phyloP scores from a whole-genome alignment of 2,329 filamentous ascomycete genomes.

The Colletotrichum ledebouriae region DNA sequence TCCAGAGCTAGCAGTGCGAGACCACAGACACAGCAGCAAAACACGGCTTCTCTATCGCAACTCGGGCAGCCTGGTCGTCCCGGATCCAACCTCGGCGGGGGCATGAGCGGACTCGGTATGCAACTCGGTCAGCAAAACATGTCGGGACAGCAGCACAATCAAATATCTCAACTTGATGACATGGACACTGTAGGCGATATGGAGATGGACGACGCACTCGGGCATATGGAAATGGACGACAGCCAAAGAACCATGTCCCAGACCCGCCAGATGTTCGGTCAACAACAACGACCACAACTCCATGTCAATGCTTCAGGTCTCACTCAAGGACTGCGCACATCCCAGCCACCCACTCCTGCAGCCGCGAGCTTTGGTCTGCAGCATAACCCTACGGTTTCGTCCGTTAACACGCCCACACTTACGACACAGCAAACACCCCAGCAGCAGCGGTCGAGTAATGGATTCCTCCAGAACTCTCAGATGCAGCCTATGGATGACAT shows the following conservation, averaged over 20 bases:
- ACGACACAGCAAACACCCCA: constrained; percentile 79
- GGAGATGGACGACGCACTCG: constrained; percentile 92
- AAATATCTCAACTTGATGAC: constrained; percentile 69
- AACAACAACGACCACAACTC: constrained; percentile 77
- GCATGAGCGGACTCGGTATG: constrained; percentile 40
- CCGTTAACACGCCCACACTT: constrained; percentile 94
- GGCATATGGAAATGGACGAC: constrained; percentile 73
- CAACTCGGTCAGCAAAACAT: constrained; percentile 51
- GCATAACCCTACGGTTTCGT: constrained; percentile 96
- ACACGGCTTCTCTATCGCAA: constrained; percentile 38
- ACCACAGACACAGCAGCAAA: constrained; percentile 39
- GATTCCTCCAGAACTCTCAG: constrained; percentile 65
- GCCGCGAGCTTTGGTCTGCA: constrained; percentile 83
- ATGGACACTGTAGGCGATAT: constrained; percentile 93
- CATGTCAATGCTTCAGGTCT: constrained; percentile 84
- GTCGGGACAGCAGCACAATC: constrained; percentile 54
- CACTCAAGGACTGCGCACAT: constrained; percentile 83
- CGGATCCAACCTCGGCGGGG: constrained; percentile 36
- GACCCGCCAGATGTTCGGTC: constrained; percentile 76
- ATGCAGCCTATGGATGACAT: constrained; percentile 77
- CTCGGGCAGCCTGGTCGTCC: constrained; percentile 36
- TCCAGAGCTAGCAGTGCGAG: constrained; percentile 41
- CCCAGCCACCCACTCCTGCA: constrained; percentile 87
- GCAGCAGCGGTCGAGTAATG: constrained; percentile 52
- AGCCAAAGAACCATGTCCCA: constrained; percentile 77